Evolutionary conservation across 2,329 filamentous ascomycete species (phyloP).

Genomic region (Boeremia lycopersici): DNA sequence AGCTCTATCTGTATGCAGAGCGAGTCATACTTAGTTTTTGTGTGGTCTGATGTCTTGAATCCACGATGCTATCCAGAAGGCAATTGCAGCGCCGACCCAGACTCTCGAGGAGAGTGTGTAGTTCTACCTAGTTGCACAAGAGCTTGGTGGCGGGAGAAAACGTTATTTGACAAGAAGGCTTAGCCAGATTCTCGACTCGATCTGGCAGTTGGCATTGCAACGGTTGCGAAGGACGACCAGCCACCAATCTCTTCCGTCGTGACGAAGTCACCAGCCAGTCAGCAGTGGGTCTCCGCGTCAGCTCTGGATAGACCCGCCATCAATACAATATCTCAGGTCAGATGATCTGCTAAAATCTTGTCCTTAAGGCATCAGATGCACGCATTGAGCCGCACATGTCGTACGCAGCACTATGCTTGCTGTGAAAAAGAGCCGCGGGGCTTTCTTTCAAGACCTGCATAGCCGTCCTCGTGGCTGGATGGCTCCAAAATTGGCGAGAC

Average conservation of each 20-base stretch:
- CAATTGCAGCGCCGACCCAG: neutral
- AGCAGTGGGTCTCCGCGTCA: slow-evolving; percentile 2
- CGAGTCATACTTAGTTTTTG: neutral
- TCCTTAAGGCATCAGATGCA: neutral
- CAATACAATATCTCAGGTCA: neutral
- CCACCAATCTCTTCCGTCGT: slow-evolving; percentile 12
- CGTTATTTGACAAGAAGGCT: slow-evolving; percentile 14
- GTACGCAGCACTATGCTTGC: slow-evolving; percentile 3
- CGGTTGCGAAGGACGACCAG: slow-evolving; percentile 13
- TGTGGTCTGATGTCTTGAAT: neutral
- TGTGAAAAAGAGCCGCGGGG: slow-evolving; percentile 7
- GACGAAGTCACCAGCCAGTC: slow-evolving; percentile 11
- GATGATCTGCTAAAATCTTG: neutral
- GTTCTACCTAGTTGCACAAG: slow-evolving; percentile 3
- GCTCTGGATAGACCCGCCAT: neutral
- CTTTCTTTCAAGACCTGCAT: slow-evolving; percentile 11
- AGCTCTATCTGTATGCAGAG: neutral
- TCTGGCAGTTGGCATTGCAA: slow-evolving; percentile 13
- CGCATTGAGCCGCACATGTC: slow-evolving; percentile 16
- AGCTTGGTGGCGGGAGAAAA: slow-evolving; percentile 4
- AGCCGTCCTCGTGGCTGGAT: slow-evolving; percentile 14
- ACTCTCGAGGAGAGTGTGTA: slow-evolving; percentile 2
- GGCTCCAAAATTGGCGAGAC: slow-evolving; percentile 13
- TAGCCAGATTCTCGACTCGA: slow-evolving; percentile 3
- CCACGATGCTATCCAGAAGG: neutral